Base-by-base conservation (phyloP, 2,329 filamentous ascomycete genomes). In the Curvularia verruculosa region DNA sequence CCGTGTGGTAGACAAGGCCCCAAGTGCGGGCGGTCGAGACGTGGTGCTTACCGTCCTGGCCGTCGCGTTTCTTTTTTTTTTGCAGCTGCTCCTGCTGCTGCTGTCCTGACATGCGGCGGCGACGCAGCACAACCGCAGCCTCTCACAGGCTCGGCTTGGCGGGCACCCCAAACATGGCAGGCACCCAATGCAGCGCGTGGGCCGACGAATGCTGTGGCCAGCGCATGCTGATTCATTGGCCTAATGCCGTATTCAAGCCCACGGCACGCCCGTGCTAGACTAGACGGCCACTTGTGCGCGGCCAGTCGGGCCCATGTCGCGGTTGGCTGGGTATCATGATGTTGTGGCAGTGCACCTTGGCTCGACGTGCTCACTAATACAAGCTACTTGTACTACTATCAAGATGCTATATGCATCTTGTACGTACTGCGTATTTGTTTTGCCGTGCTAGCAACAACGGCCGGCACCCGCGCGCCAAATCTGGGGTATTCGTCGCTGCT, bases 311-410 rank as follows among this genome's bases (percentile, higher is more conserved):
- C 62, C 40, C 47, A 50, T 53, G 26, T 54, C 44, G 9, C 57
- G 58, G n/a, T 50, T 47, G 54, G 67, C 37, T 52, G 53, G 9
- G 6, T 8, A 31, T 58, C 49, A 63, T 67, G 64, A 65, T 66
- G 67, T 13, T 49, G 63, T 58, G 63, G 63, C 60, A 56, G 60
- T 57, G 56, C 54, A 24, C 9, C 63, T 62, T 67, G 64, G 64
- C 64, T n/a, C n/a, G n/a, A n/a, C n/a, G n/a, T n/a, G n/a, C n/a
- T n/a, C n/a, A n/a, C n/a, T n/a, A n/a, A n/a, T n/a, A n/a, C n/a
- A n/a, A n/a, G n/a, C n/a, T n/a, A n/a, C n/a, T n/a, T n/a, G n/a
- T n/a, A n/a, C n/a, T n/a, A n/a, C n/a, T n/a, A n/a, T n/a, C n/a
- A n/a, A n/a, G n/a, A n/a, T n/a, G n/a, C n/a, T n/a, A n/a, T n/a